Base-by-base conservation (phyloP, 2,329 filamentous ascomycete species). In the Bipolaris oryzae region DNA sequence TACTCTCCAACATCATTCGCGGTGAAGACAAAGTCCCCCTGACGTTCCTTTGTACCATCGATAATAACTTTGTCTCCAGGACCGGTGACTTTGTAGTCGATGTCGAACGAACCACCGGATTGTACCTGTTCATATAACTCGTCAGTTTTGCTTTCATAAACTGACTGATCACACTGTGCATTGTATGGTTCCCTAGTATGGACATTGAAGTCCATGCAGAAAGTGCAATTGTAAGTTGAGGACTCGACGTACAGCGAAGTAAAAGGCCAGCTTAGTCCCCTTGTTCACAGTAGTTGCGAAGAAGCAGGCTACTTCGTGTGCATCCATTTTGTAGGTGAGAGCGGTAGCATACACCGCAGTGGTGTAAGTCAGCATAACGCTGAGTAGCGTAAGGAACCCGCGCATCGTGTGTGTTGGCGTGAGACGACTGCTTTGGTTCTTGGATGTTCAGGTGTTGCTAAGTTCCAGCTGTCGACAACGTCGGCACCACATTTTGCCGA, bases 21-120 rank as follows among this genome's bases (percentile, higher is more conserved):
- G 0, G 93, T 96, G 78, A 99, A 99, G 61, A 99, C 95, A 74
- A 96, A 98, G 79, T 99, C 95, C 51, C 94, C 95, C 80, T 98
- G 94, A 64, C 94, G 87, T 81, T 91, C 95, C 80, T 96, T 98
- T 68, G 88, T 83, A 60, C 93, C 95, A 58, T 93, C 87, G 70
- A 98, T 80, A 59, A 99, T 89, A 60, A 91, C 78, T 78, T 90
- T 93, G 72, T 89, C 87, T 65, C 85, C 86, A 25, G 96, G 95
- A 18, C 91, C 92, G 47, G 87, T 85, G 53, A 99, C 94, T 57
- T 86, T 80, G 81, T 96, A 99, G 77, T 98, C 92, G 78, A 99
- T 85, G 82, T 99, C 95, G 80, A 99, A 99, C 28, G 92, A 94
- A 69, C 95, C 96, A 73, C 95, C 95, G 7, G 93, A 94, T 96